Evolutionary conservation across 2,329 filamentous ascomycete species (phyloP), one percentile per base, ranked within the genome.

Genomic region (Exophiala spinifera): DNA sequence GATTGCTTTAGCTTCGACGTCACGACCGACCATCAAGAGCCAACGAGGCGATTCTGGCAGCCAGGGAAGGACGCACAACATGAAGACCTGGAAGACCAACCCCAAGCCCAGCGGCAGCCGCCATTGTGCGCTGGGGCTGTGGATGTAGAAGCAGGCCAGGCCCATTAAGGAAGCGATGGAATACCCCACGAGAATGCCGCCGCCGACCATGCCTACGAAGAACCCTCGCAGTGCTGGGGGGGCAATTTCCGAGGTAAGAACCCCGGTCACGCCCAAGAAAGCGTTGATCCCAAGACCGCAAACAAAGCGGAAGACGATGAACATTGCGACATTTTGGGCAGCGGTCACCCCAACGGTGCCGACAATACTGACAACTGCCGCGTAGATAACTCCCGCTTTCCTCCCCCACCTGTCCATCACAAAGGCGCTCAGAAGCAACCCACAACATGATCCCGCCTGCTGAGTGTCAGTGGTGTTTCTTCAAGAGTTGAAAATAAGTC

Each of bases 11-110:
- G 70, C 66, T 66, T 78, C 72, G 1, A 75, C 77, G 64, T 61
- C 47, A 2, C 71, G 65, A 43, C 69, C 73, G 44, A 76, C 69
- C 10, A 72, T 67, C 8, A 77, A 56, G 4, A 75, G 67, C 71
- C 70, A 76, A 37, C 74, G 68, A 6, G 61, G 57, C 17, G 37
- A 61, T 36, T 65, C 63, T 2, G 74, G 74, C 13, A 72, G 74
- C 50, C 69, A 72, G 0, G 87, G 88, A 4, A 77, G 65, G 56
- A 65, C 69, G 10, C 63, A 63, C 34, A 64, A 69, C 6, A 69
- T 69, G 14, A 65, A 61, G 0, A 75, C 65, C 2, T 76, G 65
- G 7, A 73, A 62, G 6, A 75, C 43, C 0, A 57, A 46, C 6
- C 46, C 37, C 31, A 54, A 48, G 21, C 52, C 52, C 13, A 44